Base-by-base conservation (phyloP, 306 rosid genomes). In the Sesbania bispinosa region DNA sequence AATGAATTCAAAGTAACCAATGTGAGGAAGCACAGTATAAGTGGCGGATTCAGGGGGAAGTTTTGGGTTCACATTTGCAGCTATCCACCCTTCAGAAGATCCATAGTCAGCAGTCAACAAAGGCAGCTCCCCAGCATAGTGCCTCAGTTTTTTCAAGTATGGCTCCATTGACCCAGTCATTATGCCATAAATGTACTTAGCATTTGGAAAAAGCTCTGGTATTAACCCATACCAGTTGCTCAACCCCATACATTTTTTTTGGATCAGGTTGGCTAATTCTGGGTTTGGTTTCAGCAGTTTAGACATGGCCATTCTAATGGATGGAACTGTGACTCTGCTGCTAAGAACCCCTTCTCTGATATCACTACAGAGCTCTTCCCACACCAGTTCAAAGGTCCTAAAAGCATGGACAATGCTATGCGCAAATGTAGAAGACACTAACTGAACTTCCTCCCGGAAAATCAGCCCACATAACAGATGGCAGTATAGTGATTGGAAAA, bases 81-180 rank as follows among this genome's bases (percentile, higher is more conserved):
- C 99, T 45, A 95, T 77, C 99, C 99, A 95, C 4, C 99, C 99
- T 76, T 95, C 99, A 36, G 97, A 89, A 52, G 99, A 69, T 2
- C 99, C 99, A 79, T 95, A 95, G 47, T 95, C 97, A 20, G 97
- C 92, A 45, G 88, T 91, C 75, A 89, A 51, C 77, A 95, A 70
- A 18, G 97, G 96, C 51, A 95, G 38, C 39, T 84, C 85, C 29
- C 88, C 93, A 0, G 93, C 96, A 75, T 95, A 91, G 58, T 95
- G 97, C 82, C 97, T 89, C 81, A 95, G 21, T 50, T 88, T 91
- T 18, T 80, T 82, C 80, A 86, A 70, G 70, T 95, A 95, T 48
- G 90, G 93, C 82, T 89, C 97, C 97, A 95, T 95, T 1, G 99
- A 91, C 7, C 99, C 99, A 0, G 99, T 95, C 99, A 95, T 91